Base-by-base conservation (phyloP, 2,329 filamentous ascomycete genomes). In the Colletotrichum musae region DNA sequence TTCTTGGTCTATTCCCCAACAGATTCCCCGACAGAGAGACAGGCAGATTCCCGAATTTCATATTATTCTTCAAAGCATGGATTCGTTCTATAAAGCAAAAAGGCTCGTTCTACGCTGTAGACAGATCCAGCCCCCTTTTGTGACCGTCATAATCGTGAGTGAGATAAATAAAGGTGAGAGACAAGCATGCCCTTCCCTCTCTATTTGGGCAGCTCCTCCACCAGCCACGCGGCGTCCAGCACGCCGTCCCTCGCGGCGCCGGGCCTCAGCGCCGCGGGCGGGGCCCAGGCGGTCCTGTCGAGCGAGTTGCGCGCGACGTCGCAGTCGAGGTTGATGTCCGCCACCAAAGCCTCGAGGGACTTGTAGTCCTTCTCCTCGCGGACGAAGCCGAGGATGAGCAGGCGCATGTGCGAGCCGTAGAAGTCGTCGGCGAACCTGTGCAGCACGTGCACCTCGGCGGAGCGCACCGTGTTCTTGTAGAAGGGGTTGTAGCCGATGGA, bases 401-500 rank as follows among this genome's bases (percentile, higher is more conserved):
- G 84, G 50, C 94, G 91, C 85, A 98, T 92, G 73, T 90, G 88
- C 5, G 87, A 88, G 71, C 89, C 93, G 82, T 98, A 98, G 79
- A 99, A 99, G 78, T 98, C 94, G 47, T 86, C 83, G 2, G 82
- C 80, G 79, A 98, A 97, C 51, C 85, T 80, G 76, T 94, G 91
- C 80, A 99, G 88, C 63, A 99, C 88, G 82, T 97, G 94, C 65
- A 97, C 94, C 86, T 97, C 94, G 77, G 96, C 94, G 71, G 89
- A 94, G 71, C 94, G 91, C 54, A 93, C 90, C 5, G 88, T 91
- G 86, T 99, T 98, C 79, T 95, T 94, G 87, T 97, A 99, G 83
- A 95, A 98, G 0, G 96, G 96, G 81, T 98, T 99, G 88, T 95
- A 98, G 52, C 96, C 96, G 73, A 98, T 95, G 70, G 91, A 94